phyloP scores from a whole-genome alignment of 176 grass and related monocot genomes.

The Themeda triandra region DNA sequence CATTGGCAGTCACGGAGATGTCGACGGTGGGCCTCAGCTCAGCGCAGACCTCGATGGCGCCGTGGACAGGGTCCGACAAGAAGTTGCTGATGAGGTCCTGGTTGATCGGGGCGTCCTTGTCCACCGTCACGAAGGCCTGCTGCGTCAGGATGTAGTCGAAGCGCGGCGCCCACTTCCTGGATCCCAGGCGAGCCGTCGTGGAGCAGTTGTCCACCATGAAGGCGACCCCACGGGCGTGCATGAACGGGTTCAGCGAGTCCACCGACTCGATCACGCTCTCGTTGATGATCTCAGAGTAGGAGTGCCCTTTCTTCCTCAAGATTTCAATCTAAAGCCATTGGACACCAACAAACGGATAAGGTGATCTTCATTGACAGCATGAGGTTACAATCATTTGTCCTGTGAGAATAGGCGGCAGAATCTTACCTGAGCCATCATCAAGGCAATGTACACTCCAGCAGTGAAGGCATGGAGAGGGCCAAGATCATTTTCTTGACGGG shows the following conservation, averaged over 20 bases:
- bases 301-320: constrained; percentile 77
- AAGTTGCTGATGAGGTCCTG: constrained; percentile 94
- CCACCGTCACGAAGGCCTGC: constrained; percentile 64
- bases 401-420: constrained; percentile 28
- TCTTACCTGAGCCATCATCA: constrained; percentile 86
- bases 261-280: constrained; percentile 84
- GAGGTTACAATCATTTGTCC: no score
- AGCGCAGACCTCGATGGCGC: constrained; percentile 68
- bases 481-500: constrained; percentile 50
- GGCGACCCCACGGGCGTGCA: constrained; percentile 90
- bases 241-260: constrained; percentile 89
- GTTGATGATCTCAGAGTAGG: constrained; percentile 81
- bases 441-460: constrained; percentile 62
- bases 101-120: constrained; percentile 55
- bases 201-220: constrained; percentile 99
- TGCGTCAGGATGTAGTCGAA: constrained; percentile 84
- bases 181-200: constrained; percentile 74
- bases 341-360: background rate
- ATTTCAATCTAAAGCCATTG: constrained; percentile 59
- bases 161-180: constrained; percentile 82
- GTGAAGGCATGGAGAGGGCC: constrained; percentile 65
- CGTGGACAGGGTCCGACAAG: constrained; percentile 64
- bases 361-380: no score
- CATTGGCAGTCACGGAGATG: constrained; percentile 75
- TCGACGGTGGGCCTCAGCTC: constrained; percentile 80